Conservation (phyloP, 805 yeast species). For the Cephaloascus albidus region DNA sequence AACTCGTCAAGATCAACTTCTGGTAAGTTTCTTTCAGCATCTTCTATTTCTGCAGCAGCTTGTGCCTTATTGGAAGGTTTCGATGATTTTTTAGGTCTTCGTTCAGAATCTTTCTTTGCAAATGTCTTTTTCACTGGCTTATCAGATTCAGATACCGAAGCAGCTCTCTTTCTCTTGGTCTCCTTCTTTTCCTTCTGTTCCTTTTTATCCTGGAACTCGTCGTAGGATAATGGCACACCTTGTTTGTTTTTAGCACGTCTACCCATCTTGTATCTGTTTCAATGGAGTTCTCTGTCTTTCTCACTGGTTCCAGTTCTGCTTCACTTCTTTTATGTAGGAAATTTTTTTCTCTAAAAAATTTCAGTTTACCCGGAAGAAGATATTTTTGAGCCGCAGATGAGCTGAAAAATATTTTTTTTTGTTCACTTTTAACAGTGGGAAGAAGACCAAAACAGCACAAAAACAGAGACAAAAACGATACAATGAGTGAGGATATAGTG, state of each 20-base stretch:
- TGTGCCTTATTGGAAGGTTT: constrained; percentile 12
- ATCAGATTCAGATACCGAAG: constrained; percentile 13
- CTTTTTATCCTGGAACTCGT: constrained; percentile 55
- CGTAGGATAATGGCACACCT: constrained; percentile 83
- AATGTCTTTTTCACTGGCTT: constrained; percentile 7
- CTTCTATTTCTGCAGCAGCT: constrained; percentile 31
- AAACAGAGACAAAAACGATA: too few relatives aligned
- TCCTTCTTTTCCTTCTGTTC: constrained; percentile 28
- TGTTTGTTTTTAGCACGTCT: constrained; percentile 90
- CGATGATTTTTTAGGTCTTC: constrained; percentile 11
- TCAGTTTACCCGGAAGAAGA: background rate
- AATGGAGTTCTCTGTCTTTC: too few relatives aligned
- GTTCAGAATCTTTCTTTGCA: constrained; percentile 6
- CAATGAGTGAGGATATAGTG: too few relatives aligned
- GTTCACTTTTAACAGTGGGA: too few relatives aligned
- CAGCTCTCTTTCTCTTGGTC: constrained; percentile 20
- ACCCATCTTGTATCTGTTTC: constrained; percentile 49
- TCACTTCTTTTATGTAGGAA: too few relatives aligned
- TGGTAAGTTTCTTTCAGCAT: constrained; percentile 31
- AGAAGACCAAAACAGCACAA: too few relatives aligned
- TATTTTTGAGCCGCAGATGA: background rate
- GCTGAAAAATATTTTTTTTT: background rate
- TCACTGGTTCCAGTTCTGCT: too few relatives aligned
- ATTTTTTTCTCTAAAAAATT: too few relatives aligned
- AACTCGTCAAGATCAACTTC: constrained; percentile 63